phyloP scores from a whole-genome alignment of 2,329 filamentous ascomycete species.

The Ophiocordyceps robertsii region DNA sequence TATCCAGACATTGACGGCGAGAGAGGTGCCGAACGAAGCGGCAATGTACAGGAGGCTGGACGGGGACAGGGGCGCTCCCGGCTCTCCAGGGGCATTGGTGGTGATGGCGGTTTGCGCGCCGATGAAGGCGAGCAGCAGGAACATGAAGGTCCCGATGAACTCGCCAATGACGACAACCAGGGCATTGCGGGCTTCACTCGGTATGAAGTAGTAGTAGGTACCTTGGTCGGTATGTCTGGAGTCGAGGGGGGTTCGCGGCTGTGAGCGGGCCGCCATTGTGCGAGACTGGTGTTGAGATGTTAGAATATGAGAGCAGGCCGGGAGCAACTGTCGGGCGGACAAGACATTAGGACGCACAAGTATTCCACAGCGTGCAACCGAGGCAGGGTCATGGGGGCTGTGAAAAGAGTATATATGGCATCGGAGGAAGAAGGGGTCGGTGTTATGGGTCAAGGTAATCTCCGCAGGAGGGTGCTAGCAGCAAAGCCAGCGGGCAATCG shows the following conservation, averaged over 20 bases:
- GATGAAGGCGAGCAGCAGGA: conserved; percentile 30
- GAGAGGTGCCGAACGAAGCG: conserved; percentile 32
- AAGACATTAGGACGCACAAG: too few relatives aligned
- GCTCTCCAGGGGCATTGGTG: conserved; percentile 14
- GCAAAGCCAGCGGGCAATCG: too few relatives aligned
- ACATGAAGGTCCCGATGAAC: conserved; percentile 40
- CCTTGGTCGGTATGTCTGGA: neutral
- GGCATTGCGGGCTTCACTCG: conserved; percentile 14
- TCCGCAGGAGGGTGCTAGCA: too few relatives aligned
- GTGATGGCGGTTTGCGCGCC: conserved; percentile 24
- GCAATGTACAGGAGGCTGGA: conserved; percentile 34
- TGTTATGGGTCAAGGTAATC: too few relatives aligned
- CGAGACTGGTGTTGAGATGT: neutral
- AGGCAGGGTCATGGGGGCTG: too few relatives aligned
- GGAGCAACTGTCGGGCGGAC: too few relatives aligned
- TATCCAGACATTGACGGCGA: conserved; percentile 41
- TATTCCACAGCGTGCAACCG: too few relatives aligned
- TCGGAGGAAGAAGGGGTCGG: too few relatives aligned
- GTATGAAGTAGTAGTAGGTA: conserved; percentile 1
- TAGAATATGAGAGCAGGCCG: too few relatives aligned
- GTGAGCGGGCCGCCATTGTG: neutral
- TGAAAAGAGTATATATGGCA: too few relatives aligned
- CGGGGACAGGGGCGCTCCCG: conserved; percentile 15
- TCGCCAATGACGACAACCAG: conserved; percentile 31
- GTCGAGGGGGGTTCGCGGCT: neutral